Evolutionary conservation across 2,329 filamentous ascomycete genomes (phyloP).

Genomic region (Neobulgaria alba): DNA sequence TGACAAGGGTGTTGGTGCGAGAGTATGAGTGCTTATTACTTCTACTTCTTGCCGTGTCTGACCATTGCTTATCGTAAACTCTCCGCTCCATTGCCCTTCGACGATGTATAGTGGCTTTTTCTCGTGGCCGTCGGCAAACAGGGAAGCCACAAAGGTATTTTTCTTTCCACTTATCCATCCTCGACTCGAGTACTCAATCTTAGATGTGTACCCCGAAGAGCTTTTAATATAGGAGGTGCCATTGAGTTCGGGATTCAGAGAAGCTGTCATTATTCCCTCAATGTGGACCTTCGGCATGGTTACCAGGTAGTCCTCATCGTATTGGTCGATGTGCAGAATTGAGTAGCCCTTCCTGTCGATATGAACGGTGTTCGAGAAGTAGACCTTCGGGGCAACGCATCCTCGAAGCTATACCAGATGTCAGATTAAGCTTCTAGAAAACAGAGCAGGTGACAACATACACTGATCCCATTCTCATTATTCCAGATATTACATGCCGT

Average conservation of each 20-base stretch:
- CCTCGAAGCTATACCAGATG: conserved; percentile 49
- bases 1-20: conserved; percentile 53
- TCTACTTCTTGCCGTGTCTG: conserved; percentile 45
- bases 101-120: conserved; percentile 70
- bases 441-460: conserved; percentile 6
- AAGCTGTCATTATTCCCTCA: conserved; percentile 77
- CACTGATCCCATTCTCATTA: conserved; percentile 61
- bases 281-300: conserved; percentile 87
- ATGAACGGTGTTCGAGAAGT: conserved; percentile 85
- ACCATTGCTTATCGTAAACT: conserved; percentile 66
- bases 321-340: conserved; percentile 61
- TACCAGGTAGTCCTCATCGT: conserved; percentile 64
- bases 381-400: conserved; percentile 92
- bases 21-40: conserved; percentile 48
- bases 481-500: conserved; percentile 93
- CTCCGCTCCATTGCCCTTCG: conserved; percentile 83
- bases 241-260: conserved; percentile 85
- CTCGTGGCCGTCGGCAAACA: conserved; percentile 61
- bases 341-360: conserved; percentile 92
- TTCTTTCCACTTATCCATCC: conserved; percentile 94
- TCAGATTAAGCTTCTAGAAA: conserved; percentile 3
- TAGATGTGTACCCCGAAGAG: conserved; percentile 76
- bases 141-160: conserved; percentile 72
- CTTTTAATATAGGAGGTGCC: conserved; percentile 76
- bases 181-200: conserved; percentile 85